These are phyloP conservation scores for Limtongozyma cylindracea DNA, from an alignment of 805 yeast species.

Conservation along the genomic window DNA sequence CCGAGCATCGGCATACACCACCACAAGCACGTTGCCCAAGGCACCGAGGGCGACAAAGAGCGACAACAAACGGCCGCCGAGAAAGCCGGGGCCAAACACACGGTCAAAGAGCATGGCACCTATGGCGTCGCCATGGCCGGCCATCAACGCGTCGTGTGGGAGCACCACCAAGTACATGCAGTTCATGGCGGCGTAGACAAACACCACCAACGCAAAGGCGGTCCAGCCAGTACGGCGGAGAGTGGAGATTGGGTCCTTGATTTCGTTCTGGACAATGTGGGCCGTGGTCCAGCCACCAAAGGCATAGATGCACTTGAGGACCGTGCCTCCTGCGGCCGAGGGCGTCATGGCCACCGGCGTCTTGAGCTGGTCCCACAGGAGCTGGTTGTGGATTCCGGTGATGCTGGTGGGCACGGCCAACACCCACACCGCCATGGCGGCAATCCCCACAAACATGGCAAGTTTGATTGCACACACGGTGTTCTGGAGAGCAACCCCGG, in stretches of 20 bases:
- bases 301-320: constrained; percentile 31
- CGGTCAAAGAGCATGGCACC: constrained; percentile 33
- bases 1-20: constrained; percentile 29
- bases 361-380: constrained; percentile 8
- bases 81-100: constrained; percentile 21
- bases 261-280: constrained; percentile 34
- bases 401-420: constrained; percentile 18
- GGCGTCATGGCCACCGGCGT: constrained; percentile 10
- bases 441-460: constrained; percentile 22
- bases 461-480: constrained; percentile 36
- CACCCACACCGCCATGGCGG: constrained; percentile 31
- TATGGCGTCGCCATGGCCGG: constrained; percentile 26
- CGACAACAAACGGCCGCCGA: constrained; percentile 29
- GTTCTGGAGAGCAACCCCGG: constrained; percentile 38
- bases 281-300: constrained; percentile 40
- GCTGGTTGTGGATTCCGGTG: too few species aligned
- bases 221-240: constrained; percentile 35
- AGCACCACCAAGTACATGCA: constrained; percentile 28
- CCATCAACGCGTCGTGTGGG: constrained; percentile 25
- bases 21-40: constrained; percentile 38
- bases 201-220: constrained; percentile 18
- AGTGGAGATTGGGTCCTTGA: constrained; percentile 29
- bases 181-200: constrained; percentile 25
- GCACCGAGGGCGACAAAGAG: constrained; percentile 33
- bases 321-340: constrained; percentile 24